Evolutionary conservation across 1,284 basidiomycete species (phyloP).

Genomic region (Psilocybe mexicana): DNA sequence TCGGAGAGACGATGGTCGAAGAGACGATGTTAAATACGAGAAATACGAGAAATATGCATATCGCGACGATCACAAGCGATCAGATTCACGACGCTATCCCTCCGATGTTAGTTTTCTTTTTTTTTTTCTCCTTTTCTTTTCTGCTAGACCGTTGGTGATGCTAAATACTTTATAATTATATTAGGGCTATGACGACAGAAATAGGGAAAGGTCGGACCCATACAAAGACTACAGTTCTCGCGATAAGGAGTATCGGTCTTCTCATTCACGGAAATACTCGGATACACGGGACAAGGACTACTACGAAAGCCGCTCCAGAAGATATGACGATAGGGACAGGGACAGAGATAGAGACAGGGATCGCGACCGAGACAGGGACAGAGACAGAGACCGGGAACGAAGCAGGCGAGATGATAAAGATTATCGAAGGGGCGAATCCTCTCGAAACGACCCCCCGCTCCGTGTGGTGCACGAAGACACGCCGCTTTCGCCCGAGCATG

Average conservation of each 20-base stretch:
- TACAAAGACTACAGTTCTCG: conserved; percentile 15
- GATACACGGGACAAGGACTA: conserved; percentile 19
- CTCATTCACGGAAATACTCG: conserved; percentile 17
- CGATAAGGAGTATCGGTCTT: conserved; percentile 17
- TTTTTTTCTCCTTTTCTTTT: neutral
- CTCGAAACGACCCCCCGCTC: conserved; percentile 11
- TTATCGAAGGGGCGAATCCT: neutral
- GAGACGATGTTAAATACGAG: conserved; percentile 7
- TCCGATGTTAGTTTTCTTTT: conserved; percentile 15
- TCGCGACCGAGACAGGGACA: conserved; percentile 4
- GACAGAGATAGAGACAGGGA: conserved; percentile 6
- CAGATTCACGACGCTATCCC: conserved; percentile 19
- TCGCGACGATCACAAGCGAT: conserved; percentile 22
- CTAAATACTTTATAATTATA: neutral
- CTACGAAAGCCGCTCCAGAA: conserved; percentile 18
- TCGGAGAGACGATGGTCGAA: conserved; percentile 15
- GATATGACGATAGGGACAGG: conserved; percentile 20
- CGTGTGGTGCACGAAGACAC: conserved; percentile 22
- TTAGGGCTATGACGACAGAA: conserved; percentile 3
- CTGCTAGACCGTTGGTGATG: neutral
- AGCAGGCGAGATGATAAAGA: conserved; percentile 8
- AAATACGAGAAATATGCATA: conserved; percentile 17
- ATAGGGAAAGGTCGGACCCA: conserved; percentile 10
- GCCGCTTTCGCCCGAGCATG: conserved; percentile 19
- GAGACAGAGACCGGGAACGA: conserved; percentile 17